Base-by-base conservation (phyloP, 768 basidiomycete genomes). In the Pholiota molesta region DNA sequence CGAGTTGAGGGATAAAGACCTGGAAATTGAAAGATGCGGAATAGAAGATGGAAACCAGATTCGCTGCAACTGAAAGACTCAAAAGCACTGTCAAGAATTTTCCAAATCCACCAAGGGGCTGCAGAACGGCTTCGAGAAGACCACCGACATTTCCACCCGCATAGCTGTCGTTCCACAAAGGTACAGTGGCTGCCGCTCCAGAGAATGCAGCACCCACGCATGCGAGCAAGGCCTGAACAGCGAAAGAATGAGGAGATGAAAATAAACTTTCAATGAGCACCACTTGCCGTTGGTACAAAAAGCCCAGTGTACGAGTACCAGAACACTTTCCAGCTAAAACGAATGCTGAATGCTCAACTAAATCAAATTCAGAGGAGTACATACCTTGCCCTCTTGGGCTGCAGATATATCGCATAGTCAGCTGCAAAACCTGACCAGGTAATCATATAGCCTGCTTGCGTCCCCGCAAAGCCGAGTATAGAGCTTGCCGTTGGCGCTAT, bases 41-140 rank as follows among this genome's bases (percentile, higher is more conserved):
- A 72, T 97, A 97, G 60, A 94, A 86, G 13, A 92, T 89, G 1
- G 88, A 84, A 1, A 91, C 89, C 39, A 92, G 87, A 74, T 94
- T 95, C 1, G 85, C 90, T 2, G 86, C 85, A 44, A 94, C 90
- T 58, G 88, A 90, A 28, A 97, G 78, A 58, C 90, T 90, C 63
- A 95, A 80, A 52, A 96, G 75, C 40, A 94, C 89, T 0, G 87
- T 88, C 49, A 93, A 76, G 75, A 93, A 88, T 68, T 91, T 89
- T 3, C 91, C 87, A 71, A 92, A 92, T 21, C 82, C 82, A n/a
- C 86, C 85, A 0, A 79, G 78, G 1, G 91, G 91, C n/a, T 77
- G 77, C 3, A 92, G 79, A 78, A 91, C 86, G 1, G 88, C 89
- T 52, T 81, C 79, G 8, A 93, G 67, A 3, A 93, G 79, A 0